phyloP scores from a whole-genome alignment of 352 stramenopile species.

The Phytophthora multivora region DNA sequence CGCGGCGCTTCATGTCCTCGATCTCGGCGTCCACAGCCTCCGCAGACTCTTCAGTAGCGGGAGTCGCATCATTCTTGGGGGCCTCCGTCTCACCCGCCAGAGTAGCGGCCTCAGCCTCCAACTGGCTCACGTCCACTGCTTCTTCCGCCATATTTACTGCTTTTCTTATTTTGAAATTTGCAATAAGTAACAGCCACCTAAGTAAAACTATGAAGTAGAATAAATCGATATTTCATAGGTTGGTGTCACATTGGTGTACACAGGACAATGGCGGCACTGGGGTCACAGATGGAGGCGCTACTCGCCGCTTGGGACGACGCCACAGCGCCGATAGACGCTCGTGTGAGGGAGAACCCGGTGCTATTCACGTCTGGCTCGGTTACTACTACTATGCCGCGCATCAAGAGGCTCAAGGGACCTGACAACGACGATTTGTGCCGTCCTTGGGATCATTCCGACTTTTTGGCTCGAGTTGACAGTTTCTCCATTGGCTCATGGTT shows the following conservation, averaged over 20 bases:
- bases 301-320: slow-evolving; percentile 39
- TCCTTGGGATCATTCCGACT: slow-evolving; percentile 56
- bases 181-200: neutral
- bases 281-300: slow-evolving; percentile 28
- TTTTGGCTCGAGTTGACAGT: slow-evolving; percentile 53
- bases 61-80: neutral
- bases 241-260: neutral
- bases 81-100: slow-evolving; percentile 32
- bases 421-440: slow-evolving; percentile 21
- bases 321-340: slow-evolving; percentile 37
- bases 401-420: slow-evolving; percentile 3
- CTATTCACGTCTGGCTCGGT: slow-evolving; percentile 18
- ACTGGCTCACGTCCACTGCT: slow-evolving; percentile 55
- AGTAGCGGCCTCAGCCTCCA: slow-evolving; percentile 54
- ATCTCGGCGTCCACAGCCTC: slow-evolving; percentile 72
- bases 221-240: no score
- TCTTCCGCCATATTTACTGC: slow-evolving; percentile 35
- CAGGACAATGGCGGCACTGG: slow-evolving; percentile 3
- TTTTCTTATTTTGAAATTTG: slow-evolving; percentile 36
- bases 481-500: slow-evolving; percentile 69
- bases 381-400: neutral
- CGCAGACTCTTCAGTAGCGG: slow-evolving; percentile 29
- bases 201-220: no score
- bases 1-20: slow-evolving; percentile 84
- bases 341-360: slow-evolving; percentile 23